Base-by-base conservation (phyloP, 2,329 filamentous ascomycete genomes). In the Nigrospora sphaerica region DNA sequence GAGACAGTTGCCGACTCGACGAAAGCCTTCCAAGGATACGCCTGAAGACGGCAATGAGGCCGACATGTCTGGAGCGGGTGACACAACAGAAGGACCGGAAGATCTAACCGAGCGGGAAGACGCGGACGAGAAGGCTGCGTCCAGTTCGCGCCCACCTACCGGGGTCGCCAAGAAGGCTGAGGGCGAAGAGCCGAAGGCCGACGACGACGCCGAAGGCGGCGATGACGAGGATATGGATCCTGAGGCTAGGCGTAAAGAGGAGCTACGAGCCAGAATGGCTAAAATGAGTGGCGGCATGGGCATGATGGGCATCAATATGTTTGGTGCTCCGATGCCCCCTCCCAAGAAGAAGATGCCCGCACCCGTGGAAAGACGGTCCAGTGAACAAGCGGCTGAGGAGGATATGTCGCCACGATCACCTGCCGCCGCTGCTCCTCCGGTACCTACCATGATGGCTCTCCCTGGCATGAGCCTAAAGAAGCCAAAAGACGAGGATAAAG, bases 271-370 rank as follows among this genome's bases (percentile, higher is more conserved):
- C 51, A 83, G 93, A 57, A 98, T 98, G 89, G 93, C 93, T 39
- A 96, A 95, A 69, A 93, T 98, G 86, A 95, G 92, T 55, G 92
- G 92, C 46, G 92, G 92, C 18, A 95, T 95, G 88, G 62, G 62
- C 18, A 46, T 46, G 36, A 50, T 50, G 46, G 89, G 89, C 40
- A 95, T 97, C 62, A 88, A 89, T 57, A 93, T 97, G 83, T 95
- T 95, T 64, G 88, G 88, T 16, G 78, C 79, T 17, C 81, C 83
- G 14, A 77, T 85, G 68, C 62, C 65, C 19, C 65, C 68, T n/a
- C 60, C 70, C 36, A 81, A 74, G 61, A 82, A 82, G 65, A 82
- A 81, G 63, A 78, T 77, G 60, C 58, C 65, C 4, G 54, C 65
- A 6, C 55, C 63, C 35, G 70, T 69, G 49, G 74, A 62, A 59